Evolutionary conservation across 371 early-diverging fungal species (phyloP).

Genomic region (Polyrhizophydium stewartii): DNA sequence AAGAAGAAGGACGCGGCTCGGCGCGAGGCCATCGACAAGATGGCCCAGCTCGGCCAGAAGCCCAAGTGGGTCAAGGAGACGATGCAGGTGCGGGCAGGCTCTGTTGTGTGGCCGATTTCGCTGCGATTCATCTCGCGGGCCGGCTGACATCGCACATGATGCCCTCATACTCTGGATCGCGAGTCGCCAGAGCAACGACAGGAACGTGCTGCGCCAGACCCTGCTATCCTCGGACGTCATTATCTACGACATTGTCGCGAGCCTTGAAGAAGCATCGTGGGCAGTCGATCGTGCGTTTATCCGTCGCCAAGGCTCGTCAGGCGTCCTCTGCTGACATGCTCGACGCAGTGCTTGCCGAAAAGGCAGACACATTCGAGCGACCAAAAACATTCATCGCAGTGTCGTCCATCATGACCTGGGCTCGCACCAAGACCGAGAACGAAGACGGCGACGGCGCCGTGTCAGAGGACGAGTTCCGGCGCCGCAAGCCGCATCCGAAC

Average conservation of each 20-base stretch:
- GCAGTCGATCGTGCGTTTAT: conserved; percentile 38
- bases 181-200: conserved; percentile 17
- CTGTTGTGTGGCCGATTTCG: too few species aligned
- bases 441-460: conserved; percentile 49
- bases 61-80: conserved; percentile 36
- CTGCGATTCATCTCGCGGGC: too few species aligned
- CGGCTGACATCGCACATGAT: too few species aligned
- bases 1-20: conserved; percentile 38
- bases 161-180: too few species aligned
- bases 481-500: conserved; percentile 50
- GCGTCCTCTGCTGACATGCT: not conserved
- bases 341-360: conserved; percentile 34
- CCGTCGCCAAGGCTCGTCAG: not conserved
- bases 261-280: conserved; percentile 42
- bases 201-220: conserved; percentile 21
- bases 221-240: conserved; percentile 39
- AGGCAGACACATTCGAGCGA: conserved; percentile 33
- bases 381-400: conserved; percentile 48
- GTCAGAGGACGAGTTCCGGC: conserved; percentile 50
- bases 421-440: conserved; percentile 44
- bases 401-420: conserved; percentile 54
- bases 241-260: conserved; percentile 37
- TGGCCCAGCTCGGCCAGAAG: conserved; percentile 27
- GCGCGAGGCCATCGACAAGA: conserved; percentile 45
- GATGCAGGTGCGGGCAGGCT: conserved; percentile 19